Evolutionary conservation across 2,329 filamentous ascomycete species (phyloP).

Genomic region (Didymella pomorum): DNA sequence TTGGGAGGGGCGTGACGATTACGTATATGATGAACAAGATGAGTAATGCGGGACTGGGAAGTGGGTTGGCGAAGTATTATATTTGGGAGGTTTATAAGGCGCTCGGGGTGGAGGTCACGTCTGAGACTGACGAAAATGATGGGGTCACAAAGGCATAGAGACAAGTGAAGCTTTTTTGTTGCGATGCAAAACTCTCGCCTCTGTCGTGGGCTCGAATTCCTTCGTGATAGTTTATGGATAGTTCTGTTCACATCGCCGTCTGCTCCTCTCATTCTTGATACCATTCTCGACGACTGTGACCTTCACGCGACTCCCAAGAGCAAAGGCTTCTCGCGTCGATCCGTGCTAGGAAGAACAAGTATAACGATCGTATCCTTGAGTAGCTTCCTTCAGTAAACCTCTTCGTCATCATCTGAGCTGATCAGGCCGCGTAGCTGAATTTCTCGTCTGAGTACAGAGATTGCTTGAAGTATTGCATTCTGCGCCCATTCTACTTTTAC

Average conservation of each 20-base stretch:
- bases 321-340: too few relatives aligned
- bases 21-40: conserved; percentile 36
- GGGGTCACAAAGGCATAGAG: background rate
- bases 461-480: background rate
- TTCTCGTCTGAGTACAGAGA: background rate
- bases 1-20: conserved; percentile 26
- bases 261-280: too few relatives aligned
- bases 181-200: too few relatives aligned
- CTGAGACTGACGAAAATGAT: background rate
- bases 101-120: conserved; percentile 15
- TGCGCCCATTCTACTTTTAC: background rate
- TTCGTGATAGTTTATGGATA: too few relatives aligned
- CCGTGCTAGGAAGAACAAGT: too few relatives aligned
- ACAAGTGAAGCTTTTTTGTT: too few relatives aligned
- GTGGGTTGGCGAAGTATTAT: conserved; percentile 15
- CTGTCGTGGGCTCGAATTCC: too few relatives aligned
- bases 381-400: too few relatives aligned
- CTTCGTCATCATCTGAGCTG: background rate
- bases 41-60: conserved; percentile 17
- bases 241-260: too few relatives aligned
- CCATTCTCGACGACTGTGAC: too few relatives aligned
- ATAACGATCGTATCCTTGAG: too few relatives aligned
- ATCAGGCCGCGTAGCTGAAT: background rate
- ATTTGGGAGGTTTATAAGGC: conserved; percentile 24
- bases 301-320: too few relatives aligned